phyloP scores from a whole-genome alignment of 2,329 filamentous ascomycete genomes.

The Pestalotiopsis sp. region DNA sequence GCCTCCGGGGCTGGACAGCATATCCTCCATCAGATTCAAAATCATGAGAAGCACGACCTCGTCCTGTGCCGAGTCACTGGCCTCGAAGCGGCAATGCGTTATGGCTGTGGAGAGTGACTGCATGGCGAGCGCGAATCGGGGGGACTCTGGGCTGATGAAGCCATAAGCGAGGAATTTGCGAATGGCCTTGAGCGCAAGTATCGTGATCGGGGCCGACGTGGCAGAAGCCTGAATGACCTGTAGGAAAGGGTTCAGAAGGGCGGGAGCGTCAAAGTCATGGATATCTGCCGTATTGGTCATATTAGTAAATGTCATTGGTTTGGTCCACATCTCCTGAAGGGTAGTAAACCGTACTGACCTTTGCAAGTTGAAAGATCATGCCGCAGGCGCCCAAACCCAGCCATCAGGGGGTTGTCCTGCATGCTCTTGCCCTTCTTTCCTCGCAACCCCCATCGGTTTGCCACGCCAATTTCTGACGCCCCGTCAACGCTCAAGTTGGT shows the following conservation, averaged over 20 bases:
- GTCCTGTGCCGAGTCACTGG: constrained; percentile 91
- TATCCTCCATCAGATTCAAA: constrained; percentile 95
- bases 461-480: constrained; percentile 59
- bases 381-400: constrained; percentile 87
- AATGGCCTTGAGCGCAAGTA: constrained; percentile 88
- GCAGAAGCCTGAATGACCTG: constrained; percentile 96
- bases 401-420: constrained; percentile 96
- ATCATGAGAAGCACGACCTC: constrained; percentile 95
- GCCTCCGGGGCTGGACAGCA: constrained; percentile 92
- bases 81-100: constrained; percentile 96
- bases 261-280: constrained; percentile 82
- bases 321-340: background rate
- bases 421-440: constrained; percentile 97
- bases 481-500: constrained; percentile 41
- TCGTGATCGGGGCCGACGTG: constrained; percentile 94
- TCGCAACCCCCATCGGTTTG: constrained; percentile 88
- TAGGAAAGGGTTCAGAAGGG: constrained; percentile 89
- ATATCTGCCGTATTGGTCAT: constrained; percentile 63
- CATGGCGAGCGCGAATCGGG: constrained; percentile 90
- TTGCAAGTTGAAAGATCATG: constrained; percentile 85
- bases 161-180: constrained; percentile 97
- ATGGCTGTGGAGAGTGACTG: constrained; percentile 92
- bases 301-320: constrained; percentile 27
- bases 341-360: constrained; percentile 51
- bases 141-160: constrained; percentile 81